Evolutionary conservation across 805 yeast genomes (phyloP).

Genomic region (Metschnikowia drakensbergensis): DNA sequence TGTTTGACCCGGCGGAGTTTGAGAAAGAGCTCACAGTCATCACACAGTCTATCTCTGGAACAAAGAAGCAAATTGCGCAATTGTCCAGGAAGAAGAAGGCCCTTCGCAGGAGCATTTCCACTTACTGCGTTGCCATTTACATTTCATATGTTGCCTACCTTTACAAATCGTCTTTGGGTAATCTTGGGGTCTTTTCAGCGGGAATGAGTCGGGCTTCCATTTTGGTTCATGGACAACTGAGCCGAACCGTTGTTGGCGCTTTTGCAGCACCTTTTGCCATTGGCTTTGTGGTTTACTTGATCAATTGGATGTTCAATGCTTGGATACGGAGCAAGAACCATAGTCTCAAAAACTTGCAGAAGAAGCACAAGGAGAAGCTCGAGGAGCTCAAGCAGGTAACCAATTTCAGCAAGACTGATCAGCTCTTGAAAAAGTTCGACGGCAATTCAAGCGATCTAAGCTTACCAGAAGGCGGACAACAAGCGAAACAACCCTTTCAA

Average conservation of each 20-base stretch:
- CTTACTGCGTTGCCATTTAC: slow-evolving; percentile 22
- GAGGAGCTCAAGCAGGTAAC: slow-evolving; percentile 69
- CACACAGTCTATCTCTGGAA: slow-evolving; percentile 30
- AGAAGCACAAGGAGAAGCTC: slow-evolving; percentile 50
- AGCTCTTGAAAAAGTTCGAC: slow-evolving; percentile 59
- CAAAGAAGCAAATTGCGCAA: slow-evolving; percentile 22
- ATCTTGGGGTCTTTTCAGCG: slow-evolving; percentile 11
- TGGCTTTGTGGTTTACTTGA: slow-evolving; percentile 16
- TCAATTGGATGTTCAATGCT: slow-evolving; percentile 18
- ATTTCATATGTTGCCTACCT: slow-evolving; percentile 20
- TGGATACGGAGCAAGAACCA: slow-evolving; percentile 23
- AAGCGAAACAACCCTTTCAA: not conserved
- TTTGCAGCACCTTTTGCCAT: slow-evolving; percentile 24
- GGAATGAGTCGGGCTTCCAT: slow-evolving; percentile 21
- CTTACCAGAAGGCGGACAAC: slow-evolving; percentile 1
- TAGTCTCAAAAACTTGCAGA: slow-evolving; percentile 28
- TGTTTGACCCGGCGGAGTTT: slow-evolving; percentile 40
- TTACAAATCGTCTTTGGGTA: slow-evolving; percentile 16
- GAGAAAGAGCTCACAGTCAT: slow-evolving; percentile 41
- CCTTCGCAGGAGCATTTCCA: slow-evolving; percentile 17
- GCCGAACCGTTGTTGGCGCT: slow-evolving; percentile 16
- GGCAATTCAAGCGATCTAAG: slow-evolving; percentile 2
- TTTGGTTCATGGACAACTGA: slow-evolving; percentile 26
- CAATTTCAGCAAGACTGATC: slow-evolving; percentile 70
- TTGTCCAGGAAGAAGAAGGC: slow-evolving; percentile 16